Conservation (phyloP, 73 alveolate species). For the Uronychia setigera region DNA sequence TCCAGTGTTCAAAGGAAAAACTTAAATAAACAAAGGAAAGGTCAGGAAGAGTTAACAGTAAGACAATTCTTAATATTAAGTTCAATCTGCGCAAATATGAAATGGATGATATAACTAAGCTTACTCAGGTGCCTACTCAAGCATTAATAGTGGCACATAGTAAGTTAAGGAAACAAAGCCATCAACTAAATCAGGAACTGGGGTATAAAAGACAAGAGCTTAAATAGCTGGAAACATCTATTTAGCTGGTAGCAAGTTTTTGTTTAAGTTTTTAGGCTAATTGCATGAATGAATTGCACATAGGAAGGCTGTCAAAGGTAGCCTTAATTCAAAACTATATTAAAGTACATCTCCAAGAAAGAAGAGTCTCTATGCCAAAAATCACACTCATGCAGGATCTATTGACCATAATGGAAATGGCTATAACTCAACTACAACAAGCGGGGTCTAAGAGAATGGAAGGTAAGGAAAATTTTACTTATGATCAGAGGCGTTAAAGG, state of each 20-base stretch:
- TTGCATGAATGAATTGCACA: neutral
- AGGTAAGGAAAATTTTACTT: neutral
- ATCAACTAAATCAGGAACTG: neutral
- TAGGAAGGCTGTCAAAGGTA: neutral
- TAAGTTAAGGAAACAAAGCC: neutral
- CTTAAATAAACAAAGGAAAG: neutral
- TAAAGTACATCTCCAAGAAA: neutral
- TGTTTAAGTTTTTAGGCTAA: too few relatives aligned
- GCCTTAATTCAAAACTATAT: neutral
- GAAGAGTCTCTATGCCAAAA: neutral
- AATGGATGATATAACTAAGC: neutral
- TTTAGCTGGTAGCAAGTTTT: too few relatives aligned
- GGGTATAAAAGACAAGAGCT: neutral
- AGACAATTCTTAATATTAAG: neutral
- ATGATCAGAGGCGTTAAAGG: constrained; percentile 1
- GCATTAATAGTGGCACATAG: neutral
- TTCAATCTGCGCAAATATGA: neutral
- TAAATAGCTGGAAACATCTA: neutral
- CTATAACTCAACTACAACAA: neutral
- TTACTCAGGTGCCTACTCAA: too few relatives aligned
- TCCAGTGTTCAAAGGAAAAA: neutral
- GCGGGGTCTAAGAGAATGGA: neutral
- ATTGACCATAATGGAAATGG: neutral
- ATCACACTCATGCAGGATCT: neutral
- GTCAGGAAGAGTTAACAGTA: neutral